Evolutionary conservation across 768 basidiomycete species (phyloP), one percentile per base, ranked within the genome.

Genomic region (Suillus alpinus): DNA sequence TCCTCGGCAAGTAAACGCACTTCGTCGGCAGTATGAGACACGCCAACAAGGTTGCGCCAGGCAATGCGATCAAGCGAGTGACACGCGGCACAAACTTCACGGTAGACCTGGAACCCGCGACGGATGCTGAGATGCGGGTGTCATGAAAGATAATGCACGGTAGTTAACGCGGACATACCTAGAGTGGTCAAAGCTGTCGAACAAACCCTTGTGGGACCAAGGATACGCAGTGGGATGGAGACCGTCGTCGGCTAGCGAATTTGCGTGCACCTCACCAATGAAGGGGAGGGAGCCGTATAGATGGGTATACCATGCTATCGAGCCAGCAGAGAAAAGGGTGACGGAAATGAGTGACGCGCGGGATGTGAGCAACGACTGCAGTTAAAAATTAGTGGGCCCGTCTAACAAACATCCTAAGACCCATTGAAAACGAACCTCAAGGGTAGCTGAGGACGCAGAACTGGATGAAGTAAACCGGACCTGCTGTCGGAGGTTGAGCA

Each of bases 51-150:
- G 80, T 98, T 99, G 73, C 97, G 93, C 97, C 97, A 99, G 61
- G 97, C 97, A 72, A 99, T 95, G 68, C 97, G 94, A 80, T 99
- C 94, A 59, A 99, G 87, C 37, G 97, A 99, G 76, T 99, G 97
- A 77, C 97, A 99, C 12, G 97, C 94, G 16, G 97, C 93, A 73
- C 97, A 99, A 59, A 99, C 97, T 78, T 99, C 96, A 65, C 95
- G 93, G 83, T 99, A 99, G 59, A 99, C 97, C 76, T 91, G 87
- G 81, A 92, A 95, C 43, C 94, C 95, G 71, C 96, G 85, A 69
- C 95, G 94, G 71, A 98, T 95, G 76, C 95, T 96, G 65, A 56
- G 47, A 39, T 44, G 65, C 23, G 56, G 47, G 57, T 43, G 31
- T 40, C 57, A 65, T 58, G 62, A 12, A 59, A 49, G 47, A 12